Conservation (phyloP, 2,329 filamentous ascomycete genomes). For the Dactylellina drechsleri region DNA sequence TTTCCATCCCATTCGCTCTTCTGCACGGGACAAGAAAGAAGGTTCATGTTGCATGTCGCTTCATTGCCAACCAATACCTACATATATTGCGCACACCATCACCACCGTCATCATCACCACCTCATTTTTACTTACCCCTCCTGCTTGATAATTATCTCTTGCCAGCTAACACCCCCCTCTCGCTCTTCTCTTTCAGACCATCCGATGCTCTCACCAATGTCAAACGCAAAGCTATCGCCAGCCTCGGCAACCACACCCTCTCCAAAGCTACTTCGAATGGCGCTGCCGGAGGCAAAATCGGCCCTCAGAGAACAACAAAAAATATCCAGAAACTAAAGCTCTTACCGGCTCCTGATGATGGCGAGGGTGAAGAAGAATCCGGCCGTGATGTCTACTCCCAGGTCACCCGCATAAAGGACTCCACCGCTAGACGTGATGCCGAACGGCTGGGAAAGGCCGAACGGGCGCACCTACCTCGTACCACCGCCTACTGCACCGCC, state of each 20-base stretch:
- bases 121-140: conserved; percentile 2
- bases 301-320: conserved; percentile 92
- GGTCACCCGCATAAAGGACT: conserved; percentile 97
- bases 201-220: conserved; percentile 27
- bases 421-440: conserved; percentile 88
- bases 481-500: conserved; percentile 96
- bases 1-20: background rate
- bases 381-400: conserved; percentile 96
- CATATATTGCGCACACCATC: conserved; percentile 11
- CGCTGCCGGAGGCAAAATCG: conserved; percentile 74
- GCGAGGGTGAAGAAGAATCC: conserved; percentile 83
- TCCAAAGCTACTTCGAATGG: conserved; percentile 41
- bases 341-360: conserved; percentile 87
- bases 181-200: conserved; percentile 8
- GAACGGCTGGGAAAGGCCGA: conserved; percentile 93
- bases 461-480: conserved; percentile 82
- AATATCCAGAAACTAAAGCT: conserved; percentile 97
- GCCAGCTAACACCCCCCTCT: conserved; percentile 12
- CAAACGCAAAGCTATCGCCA: conserved; percentile 52
- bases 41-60: conserved; percentile 18
- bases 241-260: conserved; percentile 47
- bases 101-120: conserved; percentile 2
- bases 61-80: conserved; percentile 44
- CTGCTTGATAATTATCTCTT: conserved; percentile 10
- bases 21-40: background rate